These are phyloP conservation scores for Heterobasidion irregulare DNA, from an alignment of 1,284 basidiomycete species.

Conservation along the genomic window DNA sequence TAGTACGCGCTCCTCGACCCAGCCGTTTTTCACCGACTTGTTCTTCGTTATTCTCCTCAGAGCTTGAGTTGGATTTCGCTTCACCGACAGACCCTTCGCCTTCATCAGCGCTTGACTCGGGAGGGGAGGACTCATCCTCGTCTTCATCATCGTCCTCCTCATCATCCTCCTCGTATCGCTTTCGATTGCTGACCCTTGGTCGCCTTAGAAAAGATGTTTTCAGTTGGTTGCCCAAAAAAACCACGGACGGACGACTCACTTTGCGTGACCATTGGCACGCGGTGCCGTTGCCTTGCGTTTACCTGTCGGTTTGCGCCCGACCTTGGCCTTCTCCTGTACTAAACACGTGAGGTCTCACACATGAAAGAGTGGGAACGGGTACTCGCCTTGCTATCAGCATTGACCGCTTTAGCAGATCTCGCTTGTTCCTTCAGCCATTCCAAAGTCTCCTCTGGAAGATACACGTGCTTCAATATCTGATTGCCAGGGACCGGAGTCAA, in stretches of 20 bases:
- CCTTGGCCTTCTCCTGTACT: slow-evolving; percentile 23
- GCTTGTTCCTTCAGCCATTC: slow-evolving; percentile 41
- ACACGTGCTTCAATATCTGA: slow-evolving; percentile 57
- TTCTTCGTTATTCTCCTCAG: slow-evolving; percentile 21
- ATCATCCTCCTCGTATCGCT: slow-evolving; percentile 24
- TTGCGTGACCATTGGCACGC: slow-evolving; percentile 29
- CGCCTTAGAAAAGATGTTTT: slow-evolving; percentile 13
- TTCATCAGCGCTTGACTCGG: slow-evolving; percentile 18
- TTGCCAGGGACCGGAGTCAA: not conserved
- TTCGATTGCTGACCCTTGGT: slow-evolving; percentile 21
- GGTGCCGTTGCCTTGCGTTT: slow-evolving; percentile 30
- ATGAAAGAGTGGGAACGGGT: slow-evolving; percentile 3
- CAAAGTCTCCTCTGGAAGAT: slow-evolving; percentile 53
- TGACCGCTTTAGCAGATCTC: slow-evolving; percentile 14
- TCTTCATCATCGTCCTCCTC: slow-evolving; percentile 17
- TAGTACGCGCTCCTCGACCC: slow-evolving; percentile 31
- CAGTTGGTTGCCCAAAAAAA: not conserved
- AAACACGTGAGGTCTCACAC: not conserved
- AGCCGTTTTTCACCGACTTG: slow-evolving; percentile 21
- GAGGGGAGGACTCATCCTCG: slow-evolving; percentile 14
- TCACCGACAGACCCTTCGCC: slow-evolving; percentile 14
- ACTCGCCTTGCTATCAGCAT: slow-evolving; percentile 13
- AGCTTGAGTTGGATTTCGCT: slow-evolving; percentile 19
- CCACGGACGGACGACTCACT: slow-evolving; percentile 22
- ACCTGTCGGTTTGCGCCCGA: slow-evolving; percentile 16